These are phyloP conservation scores for Leucocoprinus sp. DNA, from an alignment of 768 basidiomycete genomes.

Conservation along the genomic window DNA sequence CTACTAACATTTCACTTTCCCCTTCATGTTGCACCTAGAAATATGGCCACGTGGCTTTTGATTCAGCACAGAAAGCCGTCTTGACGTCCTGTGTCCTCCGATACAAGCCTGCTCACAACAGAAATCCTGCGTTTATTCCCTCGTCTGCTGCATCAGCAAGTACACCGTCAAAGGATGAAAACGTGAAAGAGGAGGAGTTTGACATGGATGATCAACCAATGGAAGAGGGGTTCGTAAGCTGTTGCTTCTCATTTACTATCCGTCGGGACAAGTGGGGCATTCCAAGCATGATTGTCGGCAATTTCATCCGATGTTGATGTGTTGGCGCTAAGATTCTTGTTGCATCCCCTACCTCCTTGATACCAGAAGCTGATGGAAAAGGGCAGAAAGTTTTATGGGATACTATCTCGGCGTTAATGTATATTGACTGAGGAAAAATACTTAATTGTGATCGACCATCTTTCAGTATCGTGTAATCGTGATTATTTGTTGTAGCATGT, in stretches of 20 bases:
- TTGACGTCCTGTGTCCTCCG: slow-evolving; percentile 86
- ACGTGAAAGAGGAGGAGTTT: slow-evolving; percentile 17
- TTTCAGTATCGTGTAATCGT: no score
- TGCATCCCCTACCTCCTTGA: no score
- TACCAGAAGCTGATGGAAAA: no score
- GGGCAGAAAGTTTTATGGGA: no score
- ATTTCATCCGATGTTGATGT: slow-evolving; percentile 63
- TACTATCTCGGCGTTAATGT: no score
- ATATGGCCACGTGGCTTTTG: slow-evolving; percentile 91
- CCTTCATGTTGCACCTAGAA: slow-evolving; percentile 42
- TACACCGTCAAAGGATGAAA: slow-evolving; percentile 4
- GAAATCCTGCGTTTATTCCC: slow-evolving; percentile 14
- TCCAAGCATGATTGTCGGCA: slow-evolving; percentile 86
- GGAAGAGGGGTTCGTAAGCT: slow-evolving; percentile 75
- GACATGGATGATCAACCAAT: slow-evolving; percentile 26
- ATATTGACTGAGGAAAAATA: no score
- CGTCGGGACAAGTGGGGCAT: slow-evolving; percentile 80
- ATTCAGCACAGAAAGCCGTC: slow-evolving; percentile 87
- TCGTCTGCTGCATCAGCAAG: not conserved
- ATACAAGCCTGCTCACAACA: slow-evolving; percentile 59
- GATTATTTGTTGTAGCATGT: no score
- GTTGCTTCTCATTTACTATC: slow-evolving; percentile 89
- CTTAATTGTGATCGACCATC: no score
- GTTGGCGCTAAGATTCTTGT: not conserved
- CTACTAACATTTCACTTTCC: not conserved